A percentile compares a stretch with the other conserved stretches of the same genome.
Evolutionary conservation across 208 protist species (phyloP).

Genomic region (Angomonas desouzai): DNA sequence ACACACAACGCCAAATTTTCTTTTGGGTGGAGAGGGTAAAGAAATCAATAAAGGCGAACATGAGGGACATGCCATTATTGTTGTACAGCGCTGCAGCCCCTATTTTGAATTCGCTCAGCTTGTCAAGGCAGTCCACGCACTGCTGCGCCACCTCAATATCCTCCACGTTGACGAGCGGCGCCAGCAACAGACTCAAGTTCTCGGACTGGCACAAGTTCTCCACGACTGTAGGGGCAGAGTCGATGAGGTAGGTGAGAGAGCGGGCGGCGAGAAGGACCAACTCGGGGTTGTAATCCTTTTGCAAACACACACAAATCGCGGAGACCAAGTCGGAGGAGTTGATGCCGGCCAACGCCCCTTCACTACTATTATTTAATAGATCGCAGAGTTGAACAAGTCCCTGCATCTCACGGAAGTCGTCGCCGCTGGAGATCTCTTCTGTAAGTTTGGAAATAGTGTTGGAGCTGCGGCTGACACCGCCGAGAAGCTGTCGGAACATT

Average conservation of each 20-base stretch:
- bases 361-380: conserved; percentile 86
- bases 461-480: not conserved
- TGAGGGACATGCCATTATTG: conserved; percentile 69
- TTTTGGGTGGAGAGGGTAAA: conserved; percentile 87
- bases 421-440: conserved; percentile 41
- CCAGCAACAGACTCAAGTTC: conserved; percentile 63
- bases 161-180: conserved; percentile 82
- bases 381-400: conserved; percentile 86
- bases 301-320: conserved; percentile 64
- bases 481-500: not conserved
- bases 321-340: conserved; percentile 54
- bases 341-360: conserved; percentile 73
- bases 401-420: conserved; percentile 47
- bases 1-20: conserved; percentile 75
- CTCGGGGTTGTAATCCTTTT: conserved; percentile 79
- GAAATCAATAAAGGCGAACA: conserved; percentile 93
- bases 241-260: conserved; percentile 88
- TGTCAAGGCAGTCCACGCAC: conserved; percentile 88
- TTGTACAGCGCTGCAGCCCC: conserved; percentile 48
- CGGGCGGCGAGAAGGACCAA: conserved; percentile 86
- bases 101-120: conserved; percentile 56
- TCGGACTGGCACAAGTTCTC: conserved; percentile 43
- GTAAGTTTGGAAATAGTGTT: conserved; percentile 23
- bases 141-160: conserved; percentile 96
- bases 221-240: conserved; percentile 74